Evolutionary conservation across 495 filamentous ascomycete species (phyloP).

Genomic region (Articulospora tetracladia): DNA sequence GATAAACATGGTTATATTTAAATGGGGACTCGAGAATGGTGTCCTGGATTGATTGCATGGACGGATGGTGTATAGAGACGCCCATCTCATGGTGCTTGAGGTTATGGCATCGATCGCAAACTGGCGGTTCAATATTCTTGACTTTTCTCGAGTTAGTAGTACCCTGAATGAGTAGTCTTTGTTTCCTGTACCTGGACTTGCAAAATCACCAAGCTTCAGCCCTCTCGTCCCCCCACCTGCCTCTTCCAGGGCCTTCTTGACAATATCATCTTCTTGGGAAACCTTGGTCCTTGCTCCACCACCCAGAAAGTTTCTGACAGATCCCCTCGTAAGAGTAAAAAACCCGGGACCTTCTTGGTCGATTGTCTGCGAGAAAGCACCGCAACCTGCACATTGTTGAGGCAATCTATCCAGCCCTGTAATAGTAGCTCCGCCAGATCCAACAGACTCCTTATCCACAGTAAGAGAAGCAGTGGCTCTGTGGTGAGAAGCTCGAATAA

Average conservation of each 20-base stretch:
- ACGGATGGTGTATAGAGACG: slow-evolving; percentile 68
- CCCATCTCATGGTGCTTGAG: slow-evolving; percentile 71
- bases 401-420: slow-evolving; percentile 41
- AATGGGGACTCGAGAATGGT: slow-evolving; percentile 84
- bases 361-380: slow-evolving; percentile 72
- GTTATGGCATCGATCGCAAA: slow-evolving; percentile 86
- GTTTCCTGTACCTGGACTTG: slow-evolving; percentile 10
- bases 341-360: slow-evolving; percentile 72
- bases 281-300: slow-evolving; percentile 19
- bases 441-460: background rate
- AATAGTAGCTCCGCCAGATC: background rate
- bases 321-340: slow-evolving; percentile 57
- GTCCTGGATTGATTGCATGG: slow-evolving; percentile 68
- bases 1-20: slow-evolving; percentile 88
- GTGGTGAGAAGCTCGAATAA: background rate
- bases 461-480: background rate
- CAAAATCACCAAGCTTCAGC: slow-evolving; percentile 4
- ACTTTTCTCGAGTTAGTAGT: slow-evolving; percentile 5
- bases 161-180: background rate
- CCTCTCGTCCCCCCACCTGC: slow-evolving; percentile 2
- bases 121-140: slow-evolving; percentile 30
- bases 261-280: slow-evolving; percentile 23
- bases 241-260: slow-evolving; percentile 31
- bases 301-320: slow-evolving; percentile 41
- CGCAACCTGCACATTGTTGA: slow-evolving; percentile 77